phyloP scores from a whole-genome alignment of 2,329 filamentous ascomycete species.

The Fusarium duplospermum region DNA sequence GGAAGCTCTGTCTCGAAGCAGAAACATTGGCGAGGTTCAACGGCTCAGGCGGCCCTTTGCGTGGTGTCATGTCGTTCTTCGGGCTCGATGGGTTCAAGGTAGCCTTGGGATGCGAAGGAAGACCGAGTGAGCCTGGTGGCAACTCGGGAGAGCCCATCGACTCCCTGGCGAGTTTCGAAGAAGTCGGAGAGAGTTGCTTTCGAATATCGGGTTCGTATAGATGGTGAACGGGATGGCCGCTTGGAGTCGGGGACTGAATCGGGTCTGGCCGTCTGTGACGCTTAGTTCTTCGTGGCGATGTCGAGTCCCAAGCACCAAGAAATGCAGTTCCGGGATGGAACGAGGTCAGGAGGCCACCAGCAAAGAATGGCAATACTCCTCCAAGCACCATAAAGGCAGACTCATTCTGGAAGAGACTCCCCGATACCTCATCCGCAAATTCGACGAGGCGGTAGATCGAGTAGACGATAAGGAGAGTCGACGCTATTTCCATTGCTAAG shows the following conservation, averaged over 20 bases:
- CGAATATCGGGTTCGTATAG: constrained; percentile 51
- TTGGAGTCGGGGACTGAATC: constrained; percentile 32
- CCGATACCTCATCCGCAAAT: constrained; percentile 50
- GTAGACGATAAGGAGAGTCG: constrained; percentile 53
- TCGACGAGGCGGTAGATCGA: constrained; percentile 57
- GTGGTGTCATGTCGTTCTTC: constrained; percentile 13
- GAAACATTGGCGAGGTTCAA: constrained; percentile 25
- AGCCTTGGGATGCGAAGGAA: constrained; percentile 46
- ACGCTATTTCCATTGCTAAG: constrained; percentile 53
- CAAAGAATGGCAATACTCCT: constrained; percentile 54
- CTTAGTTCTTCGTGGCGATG: constrained; percentile 47
- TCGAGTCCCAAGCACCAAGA: constrained; percentile 54
- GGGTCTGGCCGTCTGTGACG: constrained; percentile 32
- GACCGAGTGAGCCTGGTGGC: constrained; percentile 43
- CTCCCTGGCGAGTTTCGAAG: constrained; percentile 29
- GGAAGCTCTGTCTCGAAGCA: constrained; percentile 14
- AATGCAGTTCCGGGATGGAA: constrained; percentile 56
- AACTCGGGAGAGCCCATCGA: constrained; percentile 37
- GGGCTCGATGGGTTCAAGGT: constrained; percentile 23
- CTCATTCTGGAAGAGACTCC: constrained; percentile 53
- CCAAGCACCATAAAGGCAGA: constrained; percentile 53
- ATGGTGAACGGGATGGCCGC: constrained; percentile 44
- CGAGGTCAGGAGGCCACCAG: constrained; percentile 50
- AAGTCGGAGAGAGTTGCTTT: constrained; percentile 45
- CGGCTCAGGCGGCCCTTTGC: constrained; percentile 32